Evolutionary conservation across 495 filamentous ascomycete species (phyloP), one percentile per base, ranked within the genome.

Genomic region (Talaromyces wortmannii): DNA sequence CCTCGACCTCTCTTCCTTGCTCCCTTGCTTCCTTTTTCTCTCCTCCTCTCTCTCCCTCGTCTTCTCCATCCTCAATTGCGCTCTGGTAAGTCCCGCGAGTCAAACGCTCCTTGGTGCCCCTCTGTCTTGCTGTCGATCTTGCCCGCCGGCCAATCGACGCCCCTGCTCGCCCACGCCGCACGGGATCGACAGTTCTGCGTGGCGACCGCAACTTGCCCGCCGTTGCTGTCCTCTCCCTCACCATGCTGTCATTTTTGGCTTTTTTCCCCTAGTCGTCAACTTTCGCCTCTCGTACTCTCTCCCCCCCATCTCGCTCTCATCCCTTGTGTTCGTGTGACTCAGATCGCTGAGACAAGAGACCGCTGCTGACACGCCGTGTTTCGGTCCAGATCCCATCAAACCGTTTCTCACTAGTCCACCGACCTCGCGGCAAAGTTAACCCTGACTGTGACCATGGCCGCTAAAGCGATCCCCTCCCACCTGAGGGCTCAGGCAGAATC

Each of bases 391-490:
- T 52, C 52, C 55, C 23, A 23, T 23, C 23, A 23, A 23, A 23
- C 18, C 50, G 45, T 54, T 42, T 23, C 23, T 61, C 7, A 47
- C 47, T 52, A 54, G 18, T 31, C 32, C 15, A 46, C 44, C 55
- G 31, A 30, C 44, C 8, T 53, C 46, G 36, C 43, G 11, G 15
- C 1, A 17, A 31, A 5, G 23, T 23, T 23, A 23, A 23, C 23
- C 23, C 23, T 23, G 23, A 23, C 23, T 23, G 23, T 23, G 69
- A 44, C 31, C 11, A 94, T 92, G 89, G 83, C 87, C 53, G 71
- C 83, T 55, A 81, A 79, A 66, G 78, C 86, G 61, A 70, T 97
- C 47, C 91, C 91, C 53, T 70, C 86, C 15, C 92, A 95, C 76
- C 82, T 97, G 57, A 89, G 87, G 77, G 75, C 82, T 48, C 74